phyloP scores from a whole-genome alignment of 208 protist species.

The Leishmania braziliensis region DNA sequence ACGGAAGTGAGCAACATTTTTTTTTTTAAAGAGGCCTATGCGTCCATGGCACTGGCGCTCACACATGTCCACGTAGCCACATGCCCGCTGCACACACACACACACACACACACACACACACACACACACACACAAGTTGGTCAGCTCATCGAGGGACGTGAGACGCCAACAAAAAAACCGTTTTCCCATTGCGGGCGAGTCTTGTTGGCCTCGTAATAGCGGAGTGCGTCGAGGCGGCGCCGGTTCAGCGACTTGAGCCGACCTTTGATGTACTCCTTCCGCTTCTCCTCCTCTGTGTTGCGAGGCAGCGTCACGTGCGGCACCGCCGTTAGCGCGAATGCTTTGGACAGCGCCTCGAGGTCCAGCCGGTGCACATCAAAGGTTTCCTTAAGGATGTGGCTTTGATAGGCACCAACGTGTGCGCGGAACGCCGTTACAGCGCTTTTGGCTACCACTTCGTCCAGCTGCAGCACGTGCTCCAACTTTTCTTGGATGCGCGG shows the following conservation, averaged over 20 bases:
- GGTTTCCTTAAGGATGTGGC: slow-evolving; percentile 92
- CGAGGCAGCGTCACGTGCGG: slow-evolving; percentile 84
- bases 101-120: neutral
- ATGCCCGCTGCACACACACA: neutral
- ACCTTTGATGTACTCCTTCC: slow-evolving; percentile 88
- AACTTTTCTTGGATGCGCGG: slow-evolving; percentile 84
- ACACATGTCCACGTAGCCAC: neutral
- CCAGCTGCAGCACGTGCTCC: slow-evolving; percentile 88
- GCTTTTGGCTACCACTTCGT: slow-evolving; percentile 87
- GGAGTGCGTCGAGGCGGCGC: slow-evolving; percentile 55
- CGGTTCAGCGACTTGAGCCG: slow-evolving; percentile 89
- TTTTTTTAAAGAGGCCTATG: neutral
- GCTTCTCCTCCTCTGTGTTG: slow-evolving; percentile 57
- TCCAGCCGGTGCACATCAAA: slow-evolving; percentile 94
- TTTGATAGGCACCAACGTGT: slow-evolving; percentile 93
- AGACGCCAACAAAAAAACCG: slow-evolving; percentile 76
- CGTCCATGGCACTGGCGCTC: neutral
- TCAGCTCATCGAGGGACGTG: slow-evolving; percentile 31
- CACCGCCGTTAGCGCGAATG: slow-evolving; percentile 92
- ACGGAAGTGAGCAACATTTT: neutral
- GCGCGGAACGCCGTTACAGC: slow-evolving; percentile 92
- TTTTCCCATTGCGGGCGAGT: slow-evolving; percentile 84
- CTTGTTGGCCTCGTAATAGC: slow-evolving; percentile 83
- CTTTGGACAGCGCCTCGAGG: slow-evolving; percentile 88
- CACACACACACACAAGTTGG: neutral